These are phyloP conservation scores for Diaporthe aspalathi DNA, from an alignment of 2,329 filamentous ascomycete species.

Conservation along the genomic window DNA sequence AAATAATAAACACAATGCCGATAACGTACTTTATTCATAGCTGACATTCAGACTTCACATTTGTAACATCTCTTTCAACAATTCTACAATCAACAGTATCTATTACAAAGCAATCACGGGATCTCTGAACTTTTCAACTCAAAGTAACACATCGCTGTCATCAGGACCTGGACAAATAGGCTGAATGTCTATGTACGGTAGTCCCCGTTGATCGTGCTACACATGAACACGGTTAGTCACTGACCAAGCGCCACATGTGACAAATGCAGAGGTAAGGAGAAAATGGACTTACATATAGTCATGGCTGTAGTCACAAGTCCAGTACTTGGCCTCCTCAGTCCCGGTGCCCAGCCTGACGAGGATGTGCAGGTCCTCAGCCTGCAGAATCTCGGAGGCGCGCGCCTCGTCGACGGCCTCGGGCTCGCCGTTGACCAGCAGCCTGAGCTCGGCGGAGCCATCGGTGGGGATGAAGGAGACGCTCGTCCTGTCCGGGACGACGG, in stretches of 20 bases:
- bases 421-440: conserved; percentile 82
- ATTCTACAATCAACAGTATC: background rate
- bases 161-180: background rate
- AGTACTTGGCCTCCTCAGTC: conserved; percentile 76
- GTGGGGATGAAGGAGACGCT: conserved; percentile 83
- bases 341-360: conserved; percentile 78
- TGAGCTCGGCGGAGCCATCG: conserved; percentile 81
- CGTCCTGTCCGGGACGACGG: conserved; percentile 75
- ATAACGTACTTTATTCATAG: too few species aligned
- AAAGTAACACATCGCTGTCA: conserved; percentile 4
- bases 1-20: too few species aligned
- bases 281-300: conserved; percentile 69
- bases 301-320: conserved; percentile 89
- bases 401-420: conserved; percentile 82
- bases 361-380: conserved; percentile 83
- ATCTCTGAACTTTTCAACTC: background rate
- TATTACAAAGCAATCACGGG: background rate
- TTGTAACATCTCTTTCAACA: background rate
- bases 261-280: background rate
- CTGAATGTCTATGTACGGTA: conserved; percentile 65
- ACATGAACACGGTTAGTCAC: conserved; percentile 35
- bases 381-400: conserved; percentile 80
- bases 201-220: conserved; percentile 70
- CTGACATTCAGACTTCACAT: background rate
- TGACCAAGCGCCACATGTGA: conserved; percentile 36